Percentiles rank a stretch among this genome's conserved stretches.
Conservation (phyloP, 192 early-diverging fungal species). For the Coemansia sp. region DNA sequence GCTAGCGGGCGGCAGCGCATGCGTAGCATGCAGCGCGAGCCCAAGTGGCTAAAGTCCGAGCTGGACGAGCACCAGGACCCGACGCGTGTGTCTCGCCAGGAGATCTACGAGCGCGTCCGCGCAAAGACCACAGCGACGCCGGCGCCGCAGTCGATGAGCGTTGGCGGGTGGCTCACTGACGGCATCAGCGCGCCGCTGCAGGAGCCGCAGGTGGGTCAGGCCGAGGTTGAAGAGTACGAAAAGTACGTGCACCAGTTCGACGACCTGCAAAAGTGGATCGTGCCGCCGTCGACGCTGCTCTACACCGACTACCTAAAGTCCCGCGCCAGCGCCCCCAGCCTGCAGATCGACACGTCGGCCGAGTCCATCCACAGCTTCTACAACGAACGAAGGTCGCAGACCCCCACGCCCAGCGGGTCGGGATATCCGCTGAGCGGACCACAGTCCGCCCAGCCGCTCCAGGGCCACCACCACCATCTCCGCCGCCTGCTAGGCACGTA, state of each 20-base stretch:
- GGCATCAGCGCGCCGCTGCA: constrained; percentile 44
- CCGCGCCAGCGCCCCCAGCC: neutral
- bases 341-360: constrained; percentile 2
- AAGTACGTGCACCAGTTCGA: constrained; percentile 52
- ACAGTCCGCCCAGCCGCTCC: constrained; percentile 5
- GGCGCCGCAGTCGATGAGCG: constrained; percentile 24
- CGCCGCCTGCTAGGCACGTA: constrained; percentile 10
- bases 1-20: neutral
- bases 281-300: constrained; percentile 26
- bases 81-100: constrained; percentile 24
- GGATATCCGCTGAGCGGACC: neutral
- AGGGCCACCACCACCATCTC: constrained; percentile 1
- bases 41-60: constrained; percentile 42
- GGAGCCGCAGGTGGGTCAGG: constrained; percentile 50
- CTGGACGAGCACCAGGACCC: constrained; percentile 24
- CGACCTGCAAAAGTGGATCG: constrained; percentile 38
- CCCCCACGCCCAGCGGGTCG: constrained; percentile 14
- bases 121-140: constrained; percentile 27
- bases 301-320: constrained; percentile 31
- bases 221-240: constrained; percentile 55
- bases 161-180: constrained; percentile 46
- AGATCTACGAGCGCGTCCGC: constrained; percentile 32
- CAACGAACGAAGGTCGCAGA: constrained; percentile 8
- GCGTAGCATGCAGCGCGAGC: constrained; percentile 24
- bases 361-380: neutral